These are phyloP conservation scores for Teratosphaeria nubilosa DNA, from an alignment of 2,329 filamentous ascomycete genomes.

Conservation along the genomic window DNA sequence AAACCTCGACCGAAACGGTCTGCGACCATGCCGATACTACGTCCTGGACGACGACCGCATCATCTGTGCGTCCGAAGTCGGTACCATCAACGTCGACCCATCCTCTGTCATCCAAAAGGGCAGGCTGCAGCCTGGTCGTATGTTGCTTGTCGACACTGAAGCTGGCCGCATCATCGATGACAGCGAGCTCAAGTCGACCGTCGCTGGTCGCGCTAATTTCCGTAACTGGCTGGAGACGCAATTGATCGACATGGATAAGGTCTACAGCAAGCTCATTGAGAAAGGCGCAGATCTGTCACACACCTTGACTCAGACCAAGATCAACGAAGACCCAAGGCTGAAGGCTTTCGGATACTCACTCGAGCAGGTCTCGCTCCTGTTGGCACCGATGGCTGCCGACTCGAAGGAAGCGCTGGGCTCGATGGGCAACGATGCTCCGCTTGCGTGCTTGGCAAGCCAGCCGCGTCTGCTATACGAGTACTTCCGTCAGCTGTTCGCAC, in stretches of 20 bases:
- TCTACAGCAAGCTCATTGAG: conserved; percentile 53
- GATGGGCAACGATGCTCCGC: conserved; percentile 93
- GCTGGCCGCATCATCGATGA: conserved; percentile 91
- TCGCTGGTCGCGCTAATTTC: conserved; percentile 82
- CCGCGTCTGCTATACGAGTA: conserved; percentile 89
- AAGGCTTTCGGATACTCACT: conserved; percentile 89
- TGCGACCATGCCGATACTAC: conserved; percentile 93
- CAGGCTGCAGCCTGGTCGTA: conserved; percentile 83
- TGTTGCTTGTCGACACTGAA: conserved; percentile 89
- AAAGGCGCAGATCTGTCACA: conserved; percentile 54
- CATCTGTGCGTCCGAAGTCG: conserved; percentile 93
- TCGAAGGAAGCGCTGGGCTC: conserved; percentile 95
- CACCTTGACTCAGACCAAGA: conserved; percentile 55
- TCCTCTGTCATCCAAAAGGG: conserved; percentile 88
- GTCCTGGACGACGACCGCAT: conserved; percentile 94
- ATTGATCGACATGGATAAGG: conserved; percentile 68
- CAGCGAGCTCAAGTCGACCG: conserved; percentile 77
- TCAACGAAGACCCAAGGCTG: conserved; percentile 77
- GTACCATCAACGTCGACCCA: conserved; percentile 82
- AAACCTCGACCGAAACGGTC: conserved; percentile 89
- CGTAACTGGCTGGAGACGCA: conserved; percentile 77
- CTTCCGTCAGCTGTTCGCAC: conserved; percentile 94
- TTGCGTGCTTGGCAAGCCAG: conserved; percentile 83
- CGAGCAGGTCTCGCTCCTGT: conserved; percentile 83
- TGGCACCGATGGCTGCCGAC: conserved; percentile 92